Base-by-base conservation (phyloP, 139 green algal genomes). In the Picochlorum sp. region DNA sequence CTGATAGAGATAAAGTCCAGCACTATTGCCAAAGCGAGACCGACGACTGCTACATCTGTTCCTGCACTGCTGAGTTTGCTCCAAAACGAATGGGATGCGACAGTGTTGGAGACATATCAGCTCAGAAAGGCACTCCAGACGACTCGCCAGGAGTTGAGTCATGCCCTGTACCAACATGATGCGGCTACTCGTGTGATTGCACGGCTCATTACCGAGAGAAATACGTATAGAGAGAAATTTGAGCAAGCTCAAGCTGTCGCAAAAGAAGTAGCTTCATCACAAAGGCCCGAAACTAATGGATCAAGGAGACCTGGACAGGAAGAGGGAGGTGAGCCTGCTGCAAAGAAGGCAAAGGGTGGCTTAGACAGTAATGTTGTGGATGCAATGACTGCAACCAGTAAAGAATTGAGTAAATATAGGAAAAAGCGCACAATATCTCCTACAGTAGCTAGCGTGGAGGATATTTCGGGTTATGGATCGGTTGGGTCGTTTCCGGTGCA, bases 91-190 rank as follows among this genome's bases (percentile, higher is more conserved):
- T 98, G 90, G 90, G 91, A 98, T 59, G 80, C 83, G 2, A 68
- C 86, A 20, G 91, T 96, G 86, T 67, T 99, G 63, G 88, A 96
- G 63, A 69, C 73, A 10, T 81, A 94, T 76, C 69, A 67, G 24
- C 75, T 96, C 60, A 70, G 86, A 18, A 65, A 89, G 44, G 61
- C 74, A 35, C 80, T 96, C 3, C 66, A 89, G 61, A 81, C 69
- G 1, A 70, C 67, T 32, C 31, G 82, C 75, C 33, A 87, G 89
- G 93, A 99, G 82, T 79, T 99, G 32, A 77, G 50, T 20, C 81
- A 95, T 44, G 79, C 91, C 7, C 77, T 98, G 32, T 98, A 97
- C 70, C 83, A 96, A 84, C 87, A 97, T 32, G 93, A 99, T 59
- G 93, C 93, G 0, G 90, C 90, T 1, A 81, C 69, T 63, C 77